Evolutionary conservation across 495 filamentous ascomycete species (phyloP).

Genomic region (Evernia prunastri): DNA sequence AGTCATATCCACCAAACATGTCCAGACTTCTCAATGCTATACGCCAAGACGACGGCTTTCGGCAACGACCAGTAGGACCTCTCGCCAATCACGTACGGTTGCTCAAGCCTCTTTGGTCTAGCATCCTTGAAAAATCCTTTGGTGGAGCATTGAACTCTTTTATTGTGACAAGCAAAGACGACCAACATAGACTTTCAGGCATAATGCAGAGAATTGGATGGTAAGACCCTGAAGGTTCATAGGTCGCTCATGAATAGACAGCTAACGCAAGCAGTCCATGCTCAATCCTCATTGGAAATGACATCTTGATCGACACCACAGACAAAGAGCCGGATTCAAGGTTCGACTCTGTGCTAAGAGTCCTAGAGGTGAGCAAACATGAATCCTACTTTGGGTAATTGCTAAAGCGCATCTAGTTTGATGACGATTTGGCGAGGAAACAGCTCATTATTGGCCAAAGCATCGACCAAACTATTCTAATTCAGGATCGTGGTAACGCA

Average conservation of each 20-base stretch:
- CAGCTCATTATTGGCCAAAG: conserved; percentile 75
- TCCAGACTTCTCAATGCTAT: conserved; percentile 60
- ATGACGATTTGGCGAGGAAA: conserved; percentile 67
- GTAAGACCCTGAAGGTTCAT: conserved; percentile 28
- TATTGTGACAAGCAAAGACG: conserved; percentile 67
- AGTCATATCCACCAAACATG: conserved; percentile 56
- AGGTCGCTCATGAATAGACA: not conserved
- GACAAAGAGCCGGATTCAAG: conserved; percentile 63
- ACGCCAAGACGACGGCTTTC: conserved; percentile 57
- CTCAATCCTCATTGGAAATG: conserved; percentile 61
- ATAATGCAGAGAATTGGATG: conserved; percentile 57
- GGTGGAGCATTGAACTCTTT: conserved; percentile 63
- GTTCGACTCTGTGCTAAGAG: conserved; percentile 70
- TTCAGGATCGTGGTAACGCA: conserved; percentile 59
- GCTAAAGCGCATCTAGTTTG: conserved; percentile 48
- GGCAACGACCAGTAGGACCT: conserved; percentile 71
- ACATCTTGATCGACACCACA: conserved; percentile 51
- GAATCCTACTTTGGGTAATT: not conserved
- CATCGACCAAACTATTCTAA: conserved; percentile 79
- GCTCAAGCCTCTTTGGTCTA: conserved; percentile 73
- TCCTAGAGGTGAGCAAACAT: conserved; percentile 51
- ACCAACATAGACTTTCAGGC: conserved; percentile 53
- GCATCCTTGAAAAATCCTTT: conserved; percentile 69
- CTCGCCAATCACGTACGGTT: conserved; percentile 70
- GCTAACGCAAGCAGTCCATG: conserved; percentile 38